phyloP scores from a whole-genome alignment of 2,329 filamentous ascomycete genomes.

The Arachnomyces sp. region DNA sequence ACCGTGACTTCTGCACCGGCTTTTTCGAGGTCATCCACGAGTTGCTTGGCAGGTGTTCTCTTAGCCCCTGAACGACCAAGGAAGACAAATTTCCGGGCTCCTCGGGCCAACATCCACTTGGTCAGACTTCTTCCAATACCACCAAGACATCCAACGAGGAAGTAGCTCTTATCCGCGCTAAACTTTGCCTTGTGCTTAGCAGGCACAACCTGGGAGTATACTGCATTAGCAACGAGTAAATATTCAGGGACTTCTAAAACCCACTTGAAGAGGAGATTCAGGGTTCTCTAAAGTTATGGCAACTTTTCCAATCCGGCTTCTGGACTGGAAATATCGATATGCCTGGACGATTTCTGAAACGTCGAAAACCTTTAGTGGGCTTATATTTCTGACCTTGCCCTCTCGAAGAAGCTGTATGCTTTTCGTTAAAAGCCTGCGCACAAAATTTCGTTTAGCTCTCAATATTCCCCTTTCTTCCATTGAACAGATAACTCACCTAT shows the following conservation, averaged over 20 bases:
- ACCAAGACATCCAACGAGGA: conserved; percentile 34
- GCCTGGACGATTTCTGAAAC: conserved; percentile 12
- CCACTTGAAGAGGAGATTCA: too few species aligned
- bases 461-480: too few species aligned
- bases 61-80: conserved; percentile 22
- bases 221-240: too few species aligned
- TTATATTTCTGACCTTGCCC: conserved; percentile 2
- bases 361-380: conserved; percentile 1
- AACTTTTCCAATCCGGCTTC: conserved; percentile 33
- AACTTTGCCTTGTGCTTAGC: conserved; percentile 12
- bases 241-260: too few species aligned
- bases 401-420: conserved; percentile 1
- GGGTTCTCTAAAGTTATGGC: conserved; percentile 19
- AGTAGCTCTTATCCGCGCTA: conserved; percentile 21
- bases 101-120: conserved; percentile 23
- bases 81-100: conserved; percentile 25
- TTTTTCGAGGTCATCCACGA: conserved; percentile 12
- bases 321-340: conserved; percentile 24
- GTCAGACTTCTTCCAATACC: conserved; percentile 30
- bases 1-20: conserved; percentile 10
- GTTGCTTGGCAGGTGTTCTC: conserved; percentile 20
- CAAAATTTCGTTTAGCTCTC: not conserved
- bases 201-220: not conserved
- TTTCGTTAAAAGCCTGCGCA: conserved; percentile 1
- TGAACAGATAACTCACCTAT: conserved; percentile 1